phyloP scores from a whole-genome alignment of 2,329 filamentous ascomycete species.

The Fusarium vanettenii region DNA sequence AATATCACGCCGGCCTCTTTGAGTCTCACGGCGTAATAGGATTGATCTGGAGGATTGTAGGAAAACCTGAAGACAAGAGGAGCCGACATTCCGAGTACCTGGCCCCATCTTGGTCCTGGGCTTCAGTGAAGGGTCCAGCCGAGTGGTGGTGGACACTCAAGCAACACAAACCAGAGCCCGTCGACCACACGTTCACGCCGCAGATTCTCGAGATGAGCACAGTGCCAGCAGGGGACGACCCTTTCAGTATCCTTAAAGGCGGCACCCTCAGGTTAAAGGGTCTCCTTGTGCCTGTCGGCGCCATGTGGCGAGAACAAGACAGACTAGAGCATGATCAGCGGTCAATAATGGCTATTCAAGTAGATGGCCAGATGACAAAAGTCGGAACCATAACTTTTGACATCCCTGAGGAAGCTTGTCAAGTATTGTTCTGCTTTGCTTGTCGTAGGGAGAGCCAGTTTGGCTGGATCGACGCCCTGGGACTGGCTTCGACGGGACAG shows the following conservation, averaged over 20 bases:
- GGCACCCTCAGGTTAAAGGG: not conserved
- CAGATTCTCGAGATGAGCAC: not conserved
- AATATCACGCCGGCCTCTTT: conserved; percentile 7
- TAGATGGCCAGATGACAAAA: not conserved
- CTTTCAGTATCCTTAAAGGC: not conserved
- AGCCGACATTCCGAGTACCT: not conserved
- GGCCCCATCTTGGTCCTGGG: conserved; percentile 12
- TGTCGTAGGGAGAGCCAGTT: not conserved
- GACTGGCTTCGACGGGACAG: not conserved
- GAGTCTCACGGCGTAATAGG: not conserved
- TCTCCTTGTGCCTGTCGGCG: not conserved
- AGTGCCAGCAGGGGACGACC: not conserved
- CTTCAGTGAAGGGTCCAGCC: not conserved
- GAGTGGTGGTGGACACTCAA: not conserved
- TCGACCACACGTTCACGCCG: not conserved
- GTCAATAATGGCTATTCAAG: not conserved
- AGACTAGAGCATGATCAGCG: not conserved
- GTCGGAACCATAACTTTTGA: not conserved
- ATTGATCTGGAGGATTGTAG: not conserved
- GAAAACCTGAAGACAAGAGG: not conserved
- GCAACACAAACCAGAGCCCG: not conserved
- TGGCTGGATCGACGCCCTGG: not conserved
- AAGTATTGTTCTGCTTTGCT: not conserved
- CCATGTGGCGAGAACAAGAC: not conserved
- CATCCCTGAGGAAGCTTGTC: not conserved